These are phyloP conservation scores for Pythium rishiriense DNA, from an alignment of 352 stramenopile genomes.

Conservation along the genomic window DNA sequence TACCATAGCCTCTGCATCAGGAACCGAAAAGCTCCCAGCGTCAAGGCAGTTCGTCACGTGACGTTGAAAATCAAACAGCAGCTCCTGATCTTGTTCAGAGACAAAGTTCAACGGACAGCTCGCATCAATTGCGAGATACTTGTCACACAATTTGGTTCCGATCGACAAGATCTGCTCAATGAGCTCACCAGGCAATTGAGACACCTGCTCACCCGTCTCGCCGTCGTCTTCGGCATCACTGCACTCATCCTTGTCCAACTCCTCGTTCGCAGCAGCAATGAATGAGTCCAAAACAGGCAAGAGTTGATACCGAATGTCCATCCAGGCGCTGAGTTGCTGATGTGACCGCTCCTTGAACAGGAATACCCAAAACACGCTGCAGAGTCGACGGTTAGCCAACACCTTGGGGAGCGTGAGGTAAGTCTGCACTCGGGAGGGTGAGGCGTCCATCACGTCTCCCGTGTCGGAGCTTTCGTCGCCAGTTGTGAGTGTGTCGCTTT, in stretches of 20 bases:
- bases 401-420: constrained; percentile 78
- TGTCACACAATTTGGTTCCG: constrained; percentile 54
- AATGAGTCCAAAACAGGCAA: constrained; percentile 64
- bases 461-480: constrained; percentile 20
- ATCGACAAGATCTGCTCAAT: constrained; percentile 70
- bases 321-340: constrained; percentile 81
- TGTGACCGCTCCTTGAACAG: constrained; percentile 85
- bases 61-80: constrained; percentile 63
- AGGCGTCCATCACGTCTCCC: constrained; percentile 9
- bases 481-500: constrained; percentile 27
- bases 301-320: constrained; percentile 77
- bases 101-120: constrained; percentile 73
- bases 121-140: constrained; percentile 56
- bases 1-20: constrained; percentile 60
- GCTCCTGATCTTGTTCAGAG: constrained; percentile 51
- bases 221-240: constrained; percentile 28
- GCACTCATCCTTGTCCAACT: constrained; percentile 24
- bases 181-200: constrained; percentile 48
- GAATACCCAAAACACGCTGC: constrained; percentile 87
- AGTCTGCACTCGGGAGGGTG: constrained; percentile 29
- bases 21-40: constrained; percentile 63
- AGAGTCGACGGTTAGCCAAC: constrained; percentile 71
- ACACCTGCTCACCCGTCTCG: constrained; percentile 10
- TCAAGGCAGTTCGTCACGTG: constrained; percentile 60
- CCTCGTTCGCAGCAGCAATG: constrained; percentile 40